Base-by-base conservation (phyloP, 1,284 basidiomycete genomes). In the Paramarasmius palmivorus region DNA sequence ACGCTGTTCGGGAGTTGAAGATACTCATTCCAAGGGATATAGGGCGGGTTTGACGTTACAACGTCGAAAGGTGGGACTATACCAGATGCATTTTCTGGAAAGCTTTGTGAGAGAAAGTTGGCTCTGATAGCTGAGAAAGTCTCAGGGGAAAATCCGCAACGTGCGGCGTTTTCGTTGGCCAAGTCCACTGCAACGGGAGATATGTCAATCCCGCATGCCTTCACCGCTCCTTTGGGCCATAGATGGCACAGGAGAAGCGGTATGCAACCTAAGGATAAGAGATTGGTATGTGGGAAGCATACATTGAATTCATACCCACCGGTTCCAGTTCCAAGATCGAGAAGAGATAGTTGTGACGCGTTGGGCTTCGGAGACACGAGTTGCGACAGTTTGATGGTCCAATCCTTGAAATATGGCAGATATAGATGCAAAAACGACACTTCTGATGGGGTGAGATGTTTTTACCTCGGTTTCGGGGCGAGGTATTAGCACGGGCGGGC, bases 1-100 rank as follows among this genome's bases (percentile, higher is more conserved):
- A 98, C 94, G 36, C 84, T 87, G 17, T 65, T 57, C 3, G 88
- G 80, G 22, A 96, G 79, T 14, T 65, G 55, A 39, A 80, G 71
- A 65, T 87, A 95, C 54, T 91, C 87, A 32, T 68, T 57, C 51
- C 67, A 74, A 20, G 92, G 76, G 61, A 98, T 92, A 71, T 97
- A 97, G 5, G 95, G 95, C n/a, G 95, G 95, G 69, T 97, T 98
- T 10, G 90, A 86, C 5, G 93, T 92, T 60, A 98, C 72, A 54
- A 97, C 69, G 69, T 95, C 86, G 68, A 88, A 87, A 2, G 84
- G 78, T 14, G 73, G 73, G 38, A 63, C 56, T 56, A 78, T 67
- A 36, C 63, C 61, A 40, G 65, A 60, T 23, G 65, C 61, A 29
- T 68, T 61, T 32, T 45, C 40, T 73, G 63, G 49, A 81, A 61